Evolutionary conservation across 805 yeast genomes (phyloP).

Genomic region (Candida corydali): DNA sequence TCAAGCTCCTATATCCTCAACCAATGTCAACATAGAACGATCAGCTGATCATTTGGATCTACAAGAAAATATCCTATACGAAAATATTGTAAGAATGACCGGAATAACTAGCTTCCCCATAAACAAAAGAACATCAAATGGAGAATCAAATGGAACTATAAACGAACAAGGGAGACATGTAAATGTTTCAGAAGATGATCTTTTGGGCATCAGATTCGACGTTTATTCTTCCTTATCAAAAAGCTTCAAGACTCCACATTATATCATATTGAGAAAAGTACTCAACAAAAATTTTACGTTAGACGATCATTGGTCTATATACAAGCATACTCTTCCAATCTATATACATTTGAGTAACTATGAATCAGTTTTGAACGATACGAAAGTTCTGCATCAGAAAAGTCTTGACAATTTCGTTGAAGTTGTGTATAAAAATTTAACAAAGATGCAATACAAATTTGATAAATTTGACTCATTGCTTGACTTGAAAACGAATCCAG

Average conservation of each 20-base stretch:
- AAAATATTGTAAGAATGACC: conserved; percentile 44
- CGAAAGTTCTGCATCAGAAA: conserved; percentile 9
- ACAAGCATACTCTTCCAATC: conserved; percentile 34
- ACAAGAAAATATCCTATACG: conserved; percentile 35
- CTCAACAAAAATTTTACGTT: conserved; percentile 7
- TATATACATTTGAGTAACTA: conserved; percentile 23
- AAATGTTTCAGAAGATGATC: conserved; percentile 21
- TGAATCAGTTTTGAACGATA: conserved; percentile 9
- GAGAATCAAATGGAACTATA: too few relatives aligned
- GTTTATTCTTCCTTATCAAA: conserved; percentile 19
- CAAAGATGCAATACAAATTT: conserved; percentile 26
- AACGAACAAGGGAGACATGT: too few relatives aligned
- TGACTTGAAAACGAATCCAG: conserved; percentile 10
- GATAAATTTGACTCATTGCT: conserved; percentile 21
- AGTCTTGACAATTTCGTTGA: conserved; percentile 20
- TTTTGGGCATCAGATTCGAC: conserved; percentile 52
- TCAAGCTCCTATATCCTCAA: too few relatives aligned
- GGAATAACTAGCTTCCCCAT: conserved; percentile 53
- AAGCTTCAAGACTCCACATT: conserved; percentile 41
- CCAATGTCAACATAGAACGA: too few relatives aligned
- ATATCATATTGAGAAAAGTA: conserved; percentile 35
- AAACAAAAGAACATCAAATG: conserved; percentile 19
- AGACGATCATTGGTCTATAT: conserved; percentile 23
- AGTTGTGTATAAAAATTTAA: conserved; percentile 19
- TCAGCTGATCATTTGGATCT: conserved; percentile 9